A percentile compares a stretch with the other conserved stretches of the same genome.
These are phyloP conservation scores for Piromyces finnis DNA, from an alignment of 192 early-diverging fungal species.

Conservation along the genomic window DNA sequence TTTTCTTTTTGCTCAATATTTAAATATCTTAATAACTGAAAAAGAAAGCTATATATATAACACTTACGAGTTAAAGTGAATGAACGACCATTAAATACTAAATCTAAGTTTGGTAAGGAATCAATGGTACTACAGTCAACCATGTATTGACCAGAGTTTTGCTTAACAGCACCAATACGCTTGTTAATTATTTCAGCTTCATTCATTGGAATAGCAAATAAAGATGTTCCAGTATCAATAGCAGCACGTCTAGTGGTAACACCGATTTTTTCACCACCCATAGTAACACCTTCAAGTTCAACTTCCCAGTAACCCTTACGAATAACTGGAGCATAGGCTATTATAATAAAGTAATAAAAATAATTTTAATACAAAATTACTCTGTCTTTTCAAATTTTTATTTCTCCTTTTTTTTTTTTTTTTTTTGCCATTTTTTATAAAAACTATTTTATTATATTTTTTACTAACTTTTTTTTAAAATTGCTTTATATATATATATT, in stretches of 20 bases:
- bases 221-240: conserved; percentile 82
- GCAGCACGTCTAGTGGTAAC: conserved; percentile 45
- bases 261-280: conserved; percentile 54
- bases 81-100: conserved; percentile 56
- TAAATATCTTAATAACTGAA: too few relatives aligned
- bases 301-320: conserved; percentile 98
- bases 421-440: too few relatives aligned
- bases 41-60: too few relatives aligned
- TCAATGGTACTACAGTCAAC: conserved; percentile 59
- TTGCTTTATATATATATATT: too few relatives aligned
- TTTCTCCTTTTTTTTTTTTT: too few relatives aligned
- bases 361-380: too few relatives aligned
- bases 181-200: conserved; percentile 81
- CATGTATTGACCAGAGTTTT: conserved; percentile 72
- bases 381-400: too few relatives aligned
- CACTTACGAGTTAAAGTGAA: conserved; percentile 34
- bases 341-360: too few relatives aligned
- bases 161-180: conserved; percentile 81
- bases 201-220: conserved; percentile 56
- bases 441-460: too few relatives aligned
- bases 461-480: too few relatives aligned
- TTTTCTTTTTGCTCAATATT: too few relatives aligned
- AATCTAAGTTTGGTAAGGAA: conserved; percentile 52
- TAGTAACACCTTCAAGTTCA: conserved; percentile 51
- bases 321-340: conserved; percentile 63